Evolutionary conservation across 2,329 filamentous ascomycete species (phyloP).

Genomic region (Aaosphaeria pasadenensis): DNA sequence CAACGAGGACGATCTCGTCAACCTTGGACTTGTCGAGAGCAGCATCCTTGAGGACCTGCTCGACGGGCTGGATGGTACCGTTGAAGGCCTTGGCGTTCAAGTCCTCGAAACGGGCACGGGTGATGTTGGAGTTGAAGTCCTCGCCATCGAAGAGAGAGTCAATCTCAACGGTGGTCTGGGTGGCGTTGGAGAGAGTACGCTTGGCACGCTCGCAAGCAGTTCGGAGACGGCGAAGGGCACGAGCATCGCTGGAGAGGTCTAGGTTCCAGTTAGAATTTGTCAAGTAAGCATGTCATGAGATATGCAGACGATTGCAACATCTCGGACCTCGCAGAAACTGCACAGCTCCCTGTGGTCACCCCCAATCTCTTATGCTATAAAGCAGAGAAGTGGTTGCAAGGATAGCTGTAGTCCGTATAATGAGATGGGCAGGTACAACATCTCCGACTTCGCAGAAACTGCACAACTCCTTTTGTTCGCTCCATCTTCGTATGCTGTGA

Average conservation of each 20-base stretch:
- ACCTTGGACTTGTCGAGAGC: conserved; percentile 83
- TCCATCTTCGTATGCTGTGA: no score
- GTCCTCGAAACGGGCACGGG: conserved; percentile 98
- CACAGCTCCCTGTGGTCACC: no score
- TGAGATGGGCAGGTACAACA: no score
- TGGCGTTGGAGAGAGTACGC: conserved; percentile 95
- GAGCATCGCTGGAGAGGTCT: conserved; percentile 74
- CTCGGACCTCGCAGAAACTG: no score
- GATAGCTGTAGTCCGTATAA: no score
- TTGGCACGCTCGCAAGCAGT: conserved; percentile 99
- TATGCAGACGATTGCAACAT: no score
- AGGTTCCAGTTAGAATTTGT: neutral
- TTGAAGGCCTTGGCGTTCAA: conserved; percentile 94
- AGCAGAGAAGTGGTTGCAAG: no score
- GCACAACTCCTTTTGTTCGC: no score
- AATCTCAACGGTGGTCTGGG: conserved; percentile 96
- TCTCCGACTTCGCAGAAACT: no score
- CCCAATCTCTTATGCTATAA: no score
- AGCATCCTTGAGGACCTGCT: conserved; percentile 95
- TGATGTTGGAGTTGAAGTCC: conserved; percentile 96
- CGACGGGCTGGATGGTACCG: conserved; percentile 91
- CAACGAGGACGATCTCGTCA: conserved; percentile 98
- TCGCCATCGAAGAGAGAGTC: conserved; percentile 98
- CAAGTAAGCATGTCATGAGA: no score
- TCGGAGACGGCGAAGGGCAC: conserved; percentile 91